phyloP scores from a whole-genome alignment of 805 yeast species.

The Teunomyces tritomae region DNA sequence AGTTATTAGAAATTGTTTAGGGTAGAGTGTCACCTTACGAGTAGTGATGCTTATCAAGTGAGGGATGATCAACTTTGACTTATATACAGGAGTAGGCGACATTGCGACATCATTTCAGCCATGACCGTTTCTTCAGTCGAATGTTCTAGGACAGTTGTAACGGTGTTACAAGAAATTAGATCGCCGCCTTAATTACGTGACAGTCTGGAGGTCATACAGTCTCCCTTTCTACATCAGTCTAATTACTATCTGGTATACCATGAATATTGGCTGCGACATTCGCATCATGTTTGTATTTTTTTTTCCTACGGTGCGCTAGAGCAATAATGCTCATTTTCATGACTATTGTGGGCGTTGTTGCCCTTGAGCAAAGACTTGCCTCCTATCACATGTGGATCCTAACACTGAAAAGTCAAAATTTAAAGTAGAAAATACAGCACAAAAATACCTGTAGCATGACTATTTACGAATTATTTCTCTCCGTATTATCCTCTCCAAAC shows the following conservation, averaged over 20 bases:
- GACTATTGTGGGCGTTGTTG: background rate
- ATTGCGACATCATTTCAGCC: background rate
- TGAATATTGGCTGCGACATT: background rate
- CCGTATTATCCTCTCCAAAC: background rate
- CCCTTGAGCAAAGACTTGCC: background rate
- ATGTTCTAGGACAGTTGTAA: background rate
- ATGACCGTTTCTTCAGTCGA: background rate
- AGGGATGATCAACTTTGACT: slow-evolving; percentile 3
- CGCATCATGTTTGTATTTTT: background rate
- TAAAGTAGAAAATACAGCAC: background rate
- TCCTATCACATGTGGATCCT: background rate
- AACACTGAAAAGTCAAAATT: background rate
- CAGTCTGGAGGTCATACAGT: no score
- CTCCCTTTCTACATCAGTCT: no score
- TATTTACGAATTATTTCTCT: no score
- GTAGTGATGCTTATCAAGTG: slow-evolving; percentile 1
- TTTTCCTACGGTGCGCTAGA: background rate
- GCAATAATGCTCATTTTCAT: background rate
- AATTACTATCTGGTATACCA: no score
- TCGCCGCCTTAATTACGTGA: no score
- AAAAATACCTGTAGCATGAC: no score
- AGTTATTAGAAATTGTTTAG: background rate
- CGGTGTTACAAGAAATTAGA: background rate
- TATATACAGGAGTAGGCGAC: background rate
- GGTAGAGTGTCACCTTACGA: background rate